These are phyloP conservation scores for Caryocar brasiliense DNA, from an alignment of 441 rosid genomes.

Conservation along the genomic window DNA sequence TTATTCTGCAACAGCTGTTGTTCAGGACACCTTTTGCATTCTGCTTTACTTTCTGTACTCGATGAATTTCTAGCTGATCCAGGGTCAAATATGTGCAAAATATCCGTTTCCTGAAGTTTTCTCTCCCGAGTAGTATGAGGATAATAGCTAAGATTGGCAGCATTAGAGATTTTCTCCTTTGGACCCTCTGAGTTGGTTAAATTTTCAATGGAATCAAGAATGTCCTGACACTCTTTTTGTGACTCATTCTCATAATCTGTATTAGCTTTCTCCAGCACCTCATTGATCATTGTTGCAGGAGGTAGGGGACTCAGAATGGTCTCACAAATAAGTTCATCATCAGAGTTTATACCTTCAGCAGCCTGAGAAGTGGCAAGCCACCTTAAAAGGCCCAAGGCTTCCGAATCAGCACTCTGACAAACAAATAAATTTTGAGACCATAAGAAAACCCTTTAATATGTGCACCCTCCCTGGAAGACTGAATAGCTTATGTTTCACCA, in stretches of 20 bases:
- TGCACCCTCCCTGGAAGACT: neutral
- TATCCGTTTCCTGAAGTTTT: slow-evolving; percentile 35
- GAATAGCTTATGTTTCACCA: neutral
- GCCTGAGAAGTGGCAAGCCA: slow-evolving; percentile 96
- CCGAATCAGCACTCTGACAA: slow-evolving; percentile 53
- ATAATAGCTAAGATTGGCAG: slow-evolving; percentile 14
- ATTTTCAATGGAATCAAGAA: slow-evolving; percentile 83
- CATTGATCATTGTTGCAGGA: slow-evolving; percentile 56
- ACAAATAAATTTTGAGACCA: slow-evolving; percentile 4
- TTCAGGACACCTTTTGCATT: slow-evolving; percentile 21
- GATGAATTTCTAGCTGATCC: slow-evolving; percentile 33
- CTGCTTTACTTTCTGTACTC: slow-evolving; percentile 30
- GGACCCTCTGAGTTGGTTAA: slow-evolving; percentile 28
- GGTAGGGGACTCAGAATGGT: slow-evolving; percentile 70
- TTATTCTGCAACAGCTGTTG: slow-evolving; percentile 19
- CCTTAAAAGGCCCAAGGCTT: slow-evolving; percentile 72
- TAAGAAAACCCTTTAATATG: neutral
- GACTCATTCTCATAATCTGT: slow-evolving; percentile 74
- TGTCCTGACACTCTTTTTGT: slow-evolving; percentile 91
- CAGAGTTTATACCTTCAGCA: slow-evolving; percentile 85
- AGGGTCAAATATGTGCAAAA: slow-evolving; percentile 23
- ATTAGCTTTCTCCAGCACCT: slow-evolving; percentile 76
- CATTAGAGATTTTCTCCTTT: slow-evolving; percentile 29
- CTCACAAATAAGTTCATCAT: slow-evolving; percentile 86
- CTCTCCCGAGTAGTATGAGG: slow-evolving; percentile 29